Evolutionary conservation across 1,284 basidiomycete species (phyloP).

Genomic region (Lentinula novae-zelandiae): DNA sequence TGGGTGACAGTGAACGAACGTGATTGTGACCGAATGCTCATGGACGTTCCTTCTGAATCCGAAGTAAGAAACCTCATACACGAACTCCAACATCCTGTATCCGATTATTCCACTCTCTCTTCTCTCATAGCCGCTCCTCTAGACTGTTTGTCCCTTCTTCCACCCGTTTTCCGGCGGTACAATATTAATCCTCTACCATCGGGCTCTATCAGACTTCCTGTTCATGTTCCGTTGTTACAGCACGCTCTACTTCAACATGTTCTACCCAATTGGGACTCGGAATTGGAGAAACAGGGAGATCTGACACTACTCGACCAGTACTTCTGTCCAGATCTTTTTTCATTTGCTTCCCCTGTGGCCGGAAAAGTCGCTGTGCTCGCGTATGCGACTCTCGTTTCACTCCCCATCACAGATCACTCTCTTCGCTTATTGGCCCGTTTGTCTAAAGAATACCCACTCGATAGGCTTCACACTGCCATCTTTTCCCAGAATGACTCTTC

Average conservation of each 20-base stretch:
- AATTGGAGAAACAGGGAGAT: slow-evolving; percentile 46
- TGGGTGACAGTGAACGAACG: too few species aligned
- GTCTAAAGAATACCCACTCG: slow-evolving; percentile 59
- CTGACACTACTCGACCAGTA: slow-evolving; percentile 53
- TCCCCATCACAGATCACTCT: slow-evolving; percentile 43
- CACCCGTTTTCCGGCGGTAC: slow-evolving; percentile 44
- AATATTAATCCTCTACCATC: slow-evolving; percentile 31
- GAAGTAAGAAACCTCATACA: slow-evolving; percentile 44
- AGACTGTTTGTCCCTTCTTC: slow-evolving; percentile 50
- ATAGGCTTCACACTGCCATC: slow-evolving; percentile 55
- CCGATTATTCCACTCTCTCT: slow-evolving; percentile 48
- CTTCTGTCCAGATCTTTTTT: slow-evolving; percentile 65
- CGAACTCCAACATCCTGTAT: slow-evolving; percentile 48
- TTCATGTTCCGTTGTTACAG: slow-evolving; percentile 60
- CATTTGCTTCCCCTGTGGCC: slow-evolving; percentile 42
- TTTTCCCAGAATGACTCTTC: slow-evolving; percentile 29
- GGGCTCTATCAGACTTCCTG: slow-evolving; percentile 33
- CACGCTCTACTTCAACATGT: slow-evolving; percentile 59
- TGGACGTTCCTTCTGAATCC: slow-evolving; percentile 16
- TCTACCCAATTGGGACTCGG: slow-evolving; percentile 63
- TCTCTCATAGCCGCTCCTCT: slow-evolving; percentile 57
- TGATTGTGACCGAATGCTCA: not conserved
- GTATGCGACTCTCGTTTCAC: slow-evolving; percentile 57
- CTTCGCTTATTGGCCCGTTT: slow-evolving; percentile 54
- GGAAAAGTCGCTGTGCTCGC: slow-evolving; percentile 55